Evolutionary conservation across 148 eudicot species (phyloP), one percentile per base, ranked within the genome.

Genomic region (Cornus suecica): DNA sequence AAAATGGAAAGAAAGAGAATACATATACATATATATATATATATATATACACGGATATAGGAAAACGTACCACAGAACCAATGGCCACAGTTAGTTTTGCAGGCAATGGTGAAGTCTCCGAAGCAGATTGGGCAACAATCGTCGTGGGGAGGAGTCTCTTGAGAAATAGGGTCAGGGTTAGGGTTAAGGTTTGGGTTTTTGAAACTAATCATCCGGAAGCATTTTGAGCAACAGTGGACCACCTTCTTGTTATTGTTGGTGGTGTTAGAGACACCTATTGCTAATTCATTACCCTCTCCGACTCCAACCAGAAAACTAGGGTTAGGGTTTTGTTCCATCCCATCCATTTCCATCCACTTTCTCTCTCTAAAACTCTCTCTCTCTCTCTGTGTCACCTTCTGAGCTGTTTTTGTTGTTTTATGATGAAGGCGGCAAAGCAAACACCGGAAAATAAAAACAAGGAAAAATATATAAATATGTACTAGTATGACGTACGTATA

Each of bases 71-170:
- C 85, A 26, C 85, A 83, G 65, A 76, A 83, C 85, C 83, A 83
- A 65, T 83, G 86, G 22, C 83, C 86, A 45, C 86, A 83, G 26
- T 70, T 79, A 0, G 86, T 76, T 71, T 71, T 76, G 68, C 80
- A 79, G 3, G 86, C 78, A 56, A 83, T 72, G 65, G 71, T 64
- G 69, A 83, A 83, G 4, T 54, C 41, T 11, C 62, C 83, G 60
- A 79, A 83, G 65, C 86, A 83, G 23, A 83, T 83, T 0, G 86
- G 75, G 67, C 86, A 83, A 3, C 78, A 78, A 61, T 83, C 86
- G 60, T 83, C 86, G 65, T 27, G 60, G n/a, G 82, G 80, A 22
- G 82, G 82, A n/a, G 37, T 65, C 26, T 78, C 74, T 48, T 13
- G 54, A 11, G 20, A n/a, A n/a, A n/a, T n/a, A n/a, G n/a, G n/a